Base-by-base conservation (phyloP, 2,329 filamentous ascomycete genomes). In the Colletotrichum plurivorum region DNA sequence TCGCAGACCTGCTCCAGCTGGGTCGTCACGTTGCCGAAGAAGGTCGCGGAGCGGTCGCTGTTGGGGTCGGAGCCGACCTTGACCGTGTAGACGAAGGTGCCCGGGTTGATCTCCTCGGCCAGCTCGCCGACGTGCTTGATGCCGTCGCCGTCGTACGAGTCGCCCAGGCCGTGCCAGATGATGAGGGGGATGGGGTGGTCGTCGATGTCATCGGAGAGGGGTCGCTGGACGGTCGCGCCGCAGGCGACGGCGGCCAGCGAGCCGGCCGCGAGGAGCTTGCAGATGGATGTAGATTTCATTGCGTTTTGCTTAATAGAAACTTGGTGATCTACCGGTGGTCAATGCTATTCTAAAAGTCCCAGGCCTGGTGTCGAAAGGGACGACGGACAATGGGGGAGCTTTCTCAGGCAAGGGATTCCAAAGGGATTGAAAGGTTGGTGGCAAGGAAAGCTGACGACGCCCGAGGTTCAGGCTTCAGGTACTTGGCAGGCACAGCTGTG, bases 101-200 rank as follows among this genome's bases (percentile, higher is more conserved):
- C 94, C 0, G 94, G 94, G 80, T 97, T 89, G 66, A 90, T 84
- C 57, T 88, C 80, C 67, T 94, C 87, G 72, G 92, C 92, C 56
- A 98, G 87, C n/a, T 87, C 82, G 71, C 89, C 93, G 39, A 97
- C 87, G 62, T 85, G 80, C 73, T 89, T 87, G 63, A 98, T 86
- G 66, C 95, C 94, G 2, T 94, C 91, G 71, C 89, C 89, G 60
- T 89, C 88, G 82, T 91, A 97, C 79, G 91, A 88, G 81, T 96
- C 93, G 75, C 90, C 90, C 12, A 90, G 84, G 27, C 89, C 96
- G 80, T 99, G 96, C 96, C 96, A 99, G 82, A 99, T 93, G 69
- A 99, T 88, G 43, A 99, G 86, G 1, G 96, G 96, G 36, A 98
- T 88, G 4, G 93, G 94, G n/a, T 88, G 90, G 73, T 90, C 88